Conservation (phyloP, 352 stramenopile species). For the Globisporangium spiculum region DNA sequence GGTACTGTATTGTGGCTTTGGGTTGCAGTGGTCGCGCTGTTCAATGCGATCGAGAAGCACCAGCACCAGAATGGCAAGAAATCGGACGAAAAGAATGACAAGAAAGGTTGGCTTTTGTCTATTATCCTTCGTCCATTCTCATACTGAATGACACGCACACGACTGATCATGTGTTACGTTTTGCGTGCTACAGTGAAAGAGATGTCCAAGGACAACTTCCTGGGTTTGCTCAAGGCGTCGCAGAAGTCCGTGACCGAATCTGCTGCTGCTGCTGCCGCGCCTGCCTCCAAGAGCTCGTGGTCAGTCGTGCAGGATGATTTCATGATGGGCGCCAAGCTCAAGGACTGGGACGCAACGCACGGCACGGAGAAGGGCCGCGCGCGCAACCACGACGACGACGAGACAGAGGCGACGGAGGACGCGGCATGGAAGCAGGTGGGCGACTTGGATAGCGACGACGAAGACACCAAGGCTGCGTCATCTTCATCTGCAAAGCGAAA, state of each 20-base stretch:
- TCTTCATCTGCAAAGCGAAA: slow-evolving; percentile 18
- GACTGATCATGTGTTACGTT: background rate
- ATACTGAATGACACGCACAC: background rate
- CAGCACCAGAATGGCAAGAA: slow-evolving; percentile 68
- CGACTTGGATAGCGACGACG: slow-evolving; percentile 50
- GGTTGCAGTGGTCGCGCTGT: slow-evolving; percentile 67
- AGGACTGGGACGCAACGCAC: slow-evolving; percentile 75
- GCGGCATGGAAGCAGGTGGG: slow-evolving; percentile 64
- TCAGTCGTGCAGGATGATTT: slow-evolving; percentile 84
- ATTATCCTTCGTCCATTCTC: background rate
- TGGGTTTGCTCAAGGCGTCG: slow-evolving; percentile 70
- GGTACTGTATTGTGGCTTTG: background rate
- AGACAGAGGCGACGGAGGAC: slow-evolving; percentile 61
- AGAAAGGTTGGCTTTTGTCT: slow-evolving; percentile 37
- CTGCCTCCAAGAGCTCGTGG: slow-evolving; percentile 58
- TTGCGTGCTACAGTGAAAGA: slow-evolving; percentile 49
- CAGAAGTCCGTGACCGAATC: slow-evolving; percentile 30
- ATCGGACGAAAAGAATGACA: slow-evolving; percentile 58
- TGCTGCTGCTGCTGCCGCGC: slow-evolving; percentile 1
- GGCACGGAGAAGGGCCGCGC: slow-evolving; percentile 45
- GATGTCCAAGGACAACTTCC: slow-evolving; percentile 83
- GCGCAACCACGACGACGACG: slow-evolving; percentile 44
- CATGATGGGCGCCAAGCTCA: slow-evolving; percentile 86
- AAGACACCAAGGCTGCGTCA: slow-evolving; percentile 15
- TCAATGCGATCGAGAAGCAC: slow-evolving; percentile 86